Conservation (phyloP, 306 rosid species). For the Rosa persica region DNA sequence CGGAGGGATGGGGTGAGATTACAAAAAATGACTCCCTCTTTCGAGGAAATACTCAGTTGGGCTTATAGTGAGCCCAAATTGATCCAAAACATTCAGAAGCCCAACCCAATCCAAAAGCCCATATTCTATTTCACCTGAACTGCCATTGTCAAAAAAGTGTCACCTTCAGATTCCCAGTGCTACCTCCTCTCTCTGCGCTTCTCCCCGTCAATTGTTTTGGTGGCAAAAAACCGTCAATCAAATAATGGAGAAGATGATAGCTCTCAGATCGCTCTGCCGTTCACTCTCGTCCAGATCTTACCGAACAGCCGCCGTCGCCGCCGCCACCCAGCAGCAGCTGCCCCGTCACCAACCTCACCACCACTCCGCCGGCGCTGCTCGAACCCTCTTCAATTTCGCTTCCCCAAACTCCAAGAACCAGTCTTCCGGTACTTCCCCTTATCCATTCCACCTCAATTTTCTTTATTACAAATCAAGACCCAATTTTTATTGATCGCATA, state of each 20-base stretch:
- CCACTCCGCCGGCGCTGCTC: conserved; percentile 23
- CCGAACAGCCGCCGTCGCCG: conserved; percentile 26
- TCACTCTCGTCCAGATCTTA: conserved; percentile 63
- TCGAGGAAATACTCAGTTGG: not conserved
- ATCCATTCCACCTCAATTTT: not conserved
- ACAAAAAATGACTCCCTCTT: no score
- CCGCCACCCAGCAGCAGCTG: conserved; percentile 22
- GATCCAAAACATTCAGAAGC: not conserved
- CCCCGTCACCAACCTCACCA: conserved; percentile 13
- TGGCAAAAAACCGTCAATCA: not conserved
- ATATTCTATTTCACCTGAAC: not conserved
- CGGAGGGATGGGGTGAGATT: no score
- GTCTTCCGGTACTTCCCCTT: conserved; percentile 17
- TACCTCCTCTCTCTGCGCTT: not conserved
- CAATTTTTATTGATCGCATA: not conserved
- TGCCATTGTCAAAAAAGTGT: not conserved
- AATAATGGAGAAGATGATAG: conserved; percentile 52
- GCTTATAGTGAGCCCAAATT: not conserved
- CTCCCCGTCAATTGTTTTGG: not conserved
- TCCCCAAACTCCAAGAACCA: conserved; percentile 20
- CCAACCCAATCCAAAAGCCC: not conserved
- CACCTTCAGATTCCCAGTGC: not conserved
- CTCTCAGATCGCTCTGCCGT: conserved; percentile 61
- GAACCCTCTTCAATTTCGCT: conserved; percentile 32
- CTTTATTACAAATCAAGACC: not conserved